A percentile compares a stretch with the other conserved stretches of the same genome.
Evolutionary conservation across 345 rosid species (phyloP).

Genomic region (Gossypium arboreum): DNA sequence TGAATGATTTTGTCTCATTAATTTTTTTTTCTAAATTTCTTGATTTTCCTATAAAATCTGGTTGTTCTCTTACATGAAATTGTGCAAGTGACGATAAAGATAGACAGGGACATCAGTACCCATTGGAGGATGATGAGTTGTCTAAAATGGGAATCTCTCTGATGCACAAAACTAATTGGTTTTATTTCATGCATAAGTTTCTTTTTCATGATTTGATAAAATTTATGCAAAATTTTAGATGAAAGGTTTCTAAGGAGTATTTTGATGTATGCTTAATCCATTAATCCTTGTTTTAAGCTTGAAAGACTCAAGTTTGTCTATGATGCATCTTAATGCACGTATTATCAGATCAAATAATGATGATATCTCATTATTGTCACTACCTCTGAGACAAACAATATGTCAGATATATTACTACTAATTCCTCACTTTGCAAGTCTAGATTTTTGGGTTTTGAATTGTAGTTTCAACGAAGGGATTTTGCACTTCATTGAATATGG

Average conservation of each 20-base stretch:
- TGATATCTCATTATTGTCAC: conserved; percentile 11
- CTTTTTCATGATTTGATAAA: not conserved
- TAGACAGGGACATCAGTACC: conserved; percentile 23
- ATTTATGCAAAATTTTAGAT: not conserved
- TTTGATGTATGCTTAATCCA: not conserved
- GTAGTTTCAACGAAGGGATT: too few relatives aligned
- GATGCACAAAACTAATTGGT: conserved; percentile 24
- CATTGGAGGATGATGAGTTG: conserved; percentile 24
- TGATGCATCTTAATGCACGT: conserved; percentile 11
- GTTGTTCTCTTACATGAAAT: not conserved
- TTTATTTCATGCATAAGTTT: not conserved
- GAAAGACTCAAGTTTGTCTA: not conserved
- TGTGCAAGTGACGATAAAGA: conserved; percentile 61
- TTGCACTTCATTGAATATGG: too few relatives aligned
- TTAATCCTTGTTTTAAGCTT: not conserved
- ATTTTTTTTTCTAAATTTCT: too few relatives aligned
- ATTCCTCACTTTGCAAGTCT: not conserved
- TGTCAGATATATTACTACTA: not conserved
- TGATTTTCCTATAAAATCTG: too few relatives aligned
- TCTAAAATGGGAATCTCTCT: conserved; percentile 37
- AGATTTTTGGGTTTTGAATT: too few relatives aligned
- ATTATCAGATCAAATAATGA: conserved; percentile 13
- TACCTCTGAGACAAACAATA: conserved; percentile 15
- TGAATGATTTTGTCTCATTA: not conserved
- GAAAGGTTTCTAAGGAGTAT: too few relatives aligned